Evolutionary conservation across 2,329 filamentous ascomycete species (phyloP).

Genomic region (Neofusicoccum umdonicola): DNA sequence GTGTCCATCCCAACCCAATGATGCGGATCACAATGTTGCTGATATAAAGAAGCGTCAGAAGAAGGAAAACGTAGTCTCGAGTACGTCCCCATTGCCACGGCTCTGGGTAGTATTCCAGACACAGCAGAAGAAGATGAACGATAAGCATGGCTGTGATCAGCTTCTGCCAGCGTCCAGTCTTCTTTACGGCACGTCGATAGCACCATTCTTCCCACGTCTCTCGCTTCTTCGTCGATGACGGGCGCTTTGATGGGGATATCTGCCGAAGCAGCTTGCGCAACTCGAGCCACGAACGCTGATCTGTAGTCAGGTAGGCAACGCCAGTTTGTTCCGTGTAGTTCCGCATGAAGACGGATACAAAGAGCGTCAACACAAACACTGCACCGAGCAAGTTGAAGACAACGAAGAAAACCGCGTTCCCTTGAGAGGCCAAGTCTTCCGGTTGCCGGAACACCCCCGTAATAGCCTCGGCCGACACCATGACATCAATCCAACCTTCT

Average conservation of each 20-base stretch:
- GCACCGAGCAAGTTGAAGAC: conserved; percentile 94
- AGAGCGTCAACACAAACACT: conserved; percentile 93
- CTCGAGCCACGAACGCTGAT: conserved; percentile 96
- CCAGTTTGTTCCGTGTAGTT: conserved; percentile 99
- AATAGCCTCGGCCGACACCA: conserved; percentile 78
- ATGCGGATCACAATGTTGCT: conserved; percentile 81
- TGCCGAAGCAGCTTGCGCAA: conserved; percentile 87
- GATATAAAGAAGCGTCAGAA: conserved; percentile 78
- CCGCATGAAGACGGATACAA: conserved; percentile 99
- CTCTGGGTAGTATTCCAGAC: conserved; percentile 82
- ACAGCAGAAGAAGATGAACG: conserved; percentile 76
- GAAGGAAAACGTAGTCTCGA: conserved; percentile 73
- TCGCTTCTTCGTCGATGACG: conserved; percentile 70
- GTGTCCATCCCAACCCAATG: conserved; percentile 83
- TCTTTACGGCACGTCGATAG: conserved; percentile 89
- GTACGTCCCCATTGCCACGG: conserved; percentile 66
- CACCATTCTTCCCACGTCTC: conserved; percentile 87
- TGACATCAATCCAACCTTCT: conserved; percentile 96
- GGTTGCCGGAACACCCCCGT: conserved; percentile 75
- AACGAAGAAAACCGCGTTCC: conserved; percentile 91
- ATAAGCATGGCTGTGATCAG: conserved; percentile 77
- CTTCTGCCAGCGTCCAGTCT: conserved; percentile 87
- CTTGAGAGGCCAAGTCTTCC: conserved; percentile 64
- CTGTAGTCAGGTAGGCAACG: conserved; percentile 90
- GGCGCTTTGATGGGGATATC: conserved; percentile 90